These are phyloP conservation scores for Cadophora luteo-olivacea DNA, from an alignment of 2,329 filamentous ascomycete species.

Conservation along the genomic window DNA sequence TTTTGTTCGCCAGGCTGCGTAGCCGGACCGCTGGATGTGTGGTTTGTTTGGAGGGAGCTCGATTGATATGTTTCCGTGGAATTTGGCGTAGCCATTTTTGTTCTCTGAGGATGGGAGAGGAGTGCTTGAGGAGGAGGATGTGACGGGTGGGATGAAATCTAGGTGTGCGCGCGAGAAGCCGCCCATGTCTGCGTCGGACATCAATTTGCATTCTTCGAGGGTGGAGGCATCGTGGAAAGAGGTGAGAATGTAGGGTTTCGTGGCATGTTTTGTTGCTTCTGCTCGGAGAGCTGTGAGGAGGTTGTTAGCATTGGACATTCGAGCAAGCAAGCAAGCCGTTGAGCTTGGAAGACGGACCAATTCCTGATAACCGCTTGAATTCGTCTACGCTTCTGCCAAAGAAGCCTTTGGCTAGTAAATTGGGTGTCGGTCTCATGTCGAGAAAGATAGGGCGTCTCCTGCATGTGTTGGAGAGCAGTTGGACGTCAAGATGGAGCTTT, in stretches of 20 bases:
- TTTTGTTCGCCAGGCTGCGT: constrained; percentile 86
- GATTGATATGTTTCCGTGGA: constrained; percentile 88
- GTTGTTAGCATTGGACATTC: constrained; percentile 27
- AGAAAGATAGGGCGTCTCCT: constrained; percentile 1
- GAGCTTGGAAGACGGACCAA: constrained; percentile 51
- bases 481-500: not conserved
- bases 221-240: constrained; percentile 62
- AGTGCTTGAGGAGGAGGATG: constrained; percentile 24
- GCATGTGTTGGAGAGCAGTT: constrained; percentile 6
- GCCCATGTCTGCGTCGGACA: constrained; percentile 87
- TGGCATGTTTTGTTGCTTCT: constrained; percentile 71
- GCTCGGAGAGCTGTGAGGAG: constrained; percentile 64
- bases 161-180: constrained; percentile 80
- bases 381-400: constrained; percentile 65
- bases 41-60: constrained; percentile 77
- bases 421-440: constrained; percentile 56
- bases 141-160: constrained; percentile 52
- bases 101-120: constrained; percentile 37
- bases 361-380: constrained; percentile 60
- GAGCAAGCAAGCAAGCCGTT: constrained; percentile 1
- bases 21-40: constrained; percentile 81
- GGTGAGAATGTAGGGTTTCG: constrained; percentile 68
- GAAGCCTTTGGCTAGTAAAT: constrained; percentile 58
- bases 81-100: constrained; percentile 70
- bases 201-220: constrained; percentile 69